A percentile compares a stretch with the other conserved stretches of the same genome.
phyloP scores from a whole-genome alignment of 1,284 basidiomycete species.

The Cryptococcus maquisensis region DNA sequence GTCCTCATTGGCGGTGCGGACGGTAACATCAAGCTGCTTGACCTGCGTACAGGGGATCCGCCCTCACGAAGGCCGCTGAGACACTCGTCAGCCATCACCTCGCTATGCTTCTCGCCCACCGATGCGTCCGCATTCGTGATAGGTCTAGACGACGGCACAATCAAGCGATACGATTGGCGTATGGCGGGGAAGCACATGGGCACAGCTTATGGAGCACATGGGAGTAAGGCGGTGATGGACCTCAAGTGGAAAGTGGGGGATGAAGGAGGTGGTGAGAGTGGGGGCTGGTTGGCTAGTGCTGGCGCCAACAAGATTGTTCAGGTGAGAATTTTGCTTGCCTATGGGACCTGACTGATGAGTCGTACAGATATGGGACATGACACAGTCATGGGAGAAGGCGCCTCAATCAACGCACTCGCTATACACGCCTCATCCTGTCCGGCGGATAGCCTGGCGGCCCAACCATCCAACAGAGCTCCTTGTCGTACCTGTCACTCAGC shows the following conservation, averaged over 20 bases:
- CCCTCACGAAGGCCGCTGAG: conserved; percentile 64
- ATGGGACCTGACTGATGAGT: neutral
- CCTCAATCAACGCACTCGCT: conserved; percentile 64
- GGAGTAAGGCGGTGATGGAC: conserved; percentile 63
- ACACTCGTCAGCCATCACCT: conserved; percentile 66
- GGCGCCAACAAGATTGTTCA: conserved; percentile 78
- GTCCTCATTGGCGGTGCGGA: conserved; percentile 78
- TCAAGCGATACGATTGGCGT: conserved; percentile 69
- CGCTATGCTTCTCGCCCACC: conserved; percentile 66
- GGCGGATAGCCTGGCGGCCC: conserved; percentile 72
- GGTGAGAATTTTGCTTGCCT: conserved; percentile 47
- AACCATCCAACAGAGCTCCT: conserved; percentile 72
- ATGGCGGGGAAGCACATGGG: conserved; percentile 62
- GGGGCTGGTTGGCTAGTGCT: conserved; percentile 77
- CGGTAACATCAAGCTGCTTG: conserved; percentile 56
- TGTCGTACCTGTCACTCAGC: conserved; percentile 39
- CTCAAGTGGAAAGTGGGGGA: conserved; percentile 63
- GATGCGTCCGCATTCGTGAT: conserved; percentile 67
- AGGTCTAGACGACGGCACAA: conserved; percentile 69
- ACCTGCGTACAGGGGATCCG: conserved; percentile 65
- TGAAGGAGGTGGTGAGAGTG: conserved; percentile 32
- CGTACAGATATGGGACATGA: conserved; percentile 74
- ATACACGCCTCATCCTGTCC: conserved; percentile 69
- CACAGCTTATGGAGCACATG: conserved; percentile 71
- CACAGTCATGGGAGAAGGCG: conserved; percentile 50